phyloP scores from a whole-genome alignment of 257 asterid species.

The Nicotiana otophora region DNA sequence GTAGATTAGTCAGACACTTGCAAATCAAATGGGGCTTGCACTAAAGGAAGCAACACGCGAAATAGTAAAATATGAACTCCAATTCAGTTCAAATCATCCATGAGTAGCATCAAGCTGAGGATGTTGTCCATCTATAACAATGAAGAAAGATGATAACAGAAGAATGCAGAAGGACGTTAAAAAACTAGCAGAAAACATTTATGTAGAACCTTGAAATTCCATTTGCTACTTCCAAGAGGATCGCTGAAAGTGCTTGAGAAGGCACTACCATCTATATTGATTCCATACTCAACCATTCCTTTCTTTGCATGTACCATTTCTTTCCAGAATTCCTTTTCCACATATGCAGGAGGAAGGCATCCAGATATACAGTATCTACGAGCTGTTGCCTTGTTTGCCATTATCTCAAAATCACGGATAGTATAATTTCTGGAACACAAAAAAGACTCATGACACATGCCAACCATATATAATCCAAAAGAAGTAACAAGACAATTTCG shows the following conservation, averaged over 20 bases:
- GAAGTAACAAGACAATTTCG: not conserved
- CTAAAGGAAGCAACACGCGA: not conserved
- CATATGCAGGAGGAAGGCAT: slow-evolving; percentile 25
- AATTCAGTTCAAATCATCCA: not conserved
- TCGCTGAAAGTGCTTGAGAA: slow-evolving; percentile 31
- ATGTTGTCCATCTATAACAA: not conserved
- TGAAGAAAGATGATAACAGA: not conserved
- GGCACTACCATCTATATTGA: slow-evolving; percentile 42
- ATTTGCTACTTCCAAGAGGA: slow-evolving; percentile 34
- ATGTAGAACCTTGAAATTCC: slow-evolving; percentile 36
- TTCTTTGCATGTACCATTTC: slow-evolving; percentile 26
- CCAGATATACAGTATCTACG: slow-evolving; percentile 30
- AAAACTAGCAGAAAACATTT: not conserved
- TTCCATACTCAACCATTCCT: slow-evolving; percentile 32
- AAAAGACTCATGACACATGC: not conserved
- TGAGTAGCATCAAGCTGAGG: not conserved
- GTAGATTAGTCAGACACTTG: not conserved
- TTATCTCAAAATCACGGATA: slow-evolving; percentile 34
- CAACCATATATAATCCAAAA: not conserved
- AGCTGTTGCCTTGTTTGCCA: slow-evolving; percentile 34
- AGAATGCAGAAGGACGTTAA: not conserved
- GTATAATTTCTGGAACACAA: slow-evolving; percentile 20
- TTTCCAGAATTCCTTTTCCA: slow-evolving; percentile 41
- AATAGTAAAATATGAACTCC: not conserved
- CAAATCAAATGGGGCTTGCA: not conserved